Base-by-base conservation (phyloP, 805 yeast species). In the Debaryomyces castellii region DNA sequence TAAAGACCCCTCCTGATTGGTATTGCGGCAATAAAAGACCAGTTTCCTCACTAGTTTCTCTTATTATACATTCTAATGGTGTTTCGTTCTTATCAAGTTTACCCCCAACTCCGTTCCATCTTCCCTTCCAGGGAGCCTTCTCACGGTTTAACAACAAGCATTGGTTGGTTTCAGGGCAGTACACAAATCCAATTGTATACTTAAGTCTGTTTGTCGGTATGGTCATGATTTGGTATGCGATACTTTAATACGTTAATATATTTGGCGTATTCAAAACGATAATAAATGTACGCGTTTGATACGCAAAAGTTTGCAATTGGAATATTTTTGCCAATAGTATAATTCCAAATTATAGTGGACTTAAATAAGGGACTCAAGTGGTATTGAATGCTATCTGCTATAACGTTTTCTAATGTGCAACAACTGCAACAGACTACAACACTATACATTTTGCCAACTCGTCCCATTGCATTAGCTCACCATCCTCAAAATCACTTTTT, bases 81-180 rank as follows among this genome's bases (percentile, higher is more conserved):
- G 66, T 49, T 49, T 73, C 77, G 14, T 46, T 52, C 0, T 51
- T 44, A 27, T 69, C 70, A 14, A 72, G 48, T 47, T 73, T 72
- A 5, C 77, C 77, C 7, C 77, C 77, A 10, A 73, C 75, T 10
- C 77, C 77, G 51, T 73, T 72, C 77, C 77, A 73, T 40, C 68
- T 55, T 12, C 77, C 77, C 76, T 72, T 73, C 73, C 75, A 71
- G 1, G 77, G 77, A 9, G 63, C 55, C 45, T 73, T 73, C 45
- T 68, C 64, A 20, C 77, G 55, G 44, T 73, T 73, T 16, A 73
- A 54, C 6, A 73, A 52, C 10, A 72, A 64, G 14, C 71, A 53
- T 35, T 66, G 55, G 30, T 58, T 49, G 18, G 64, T 58, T 38
- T 64, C 72, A 1, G 49, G 47, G 46, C 72, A 67, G 39, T 59